These are phyloP conservation scores for Dillenia suffruticosa DNA, from an alignment of 164 flowering plant genomes.

Conservation along the genomic window DNA sequence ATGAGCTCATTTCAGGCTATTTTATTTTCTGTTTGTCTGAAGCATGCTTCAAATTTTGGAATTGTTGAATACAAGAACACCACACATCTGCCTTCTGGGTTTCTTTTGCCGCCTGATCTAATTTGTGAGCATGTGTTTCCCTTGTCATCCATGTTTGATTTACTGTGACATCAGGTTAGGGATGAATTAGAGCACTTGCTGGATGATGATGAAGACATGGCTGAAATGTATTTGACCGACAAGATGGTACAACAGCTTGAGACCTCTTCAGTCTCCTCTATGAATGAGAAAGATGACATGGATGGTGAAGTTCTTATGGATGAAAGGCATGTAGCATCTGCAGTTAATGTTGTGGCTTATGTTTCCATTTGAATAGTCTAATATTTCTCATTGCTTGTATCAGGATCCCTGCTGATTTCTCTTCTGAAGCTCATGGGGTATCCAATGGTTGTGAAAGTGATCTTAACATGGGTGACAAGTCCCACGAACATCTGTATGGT, in stretches of 20 bases:
- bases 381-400: neutral
- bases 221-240: conserved; percentile 87
- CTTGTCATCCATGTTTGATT: neutral
- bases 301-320: conserved; percentile 43
- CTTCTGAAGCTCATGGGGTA: conserved; percentile 35
- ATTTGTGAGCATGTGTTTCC: no score
- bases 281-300: conserved; percentile 42
- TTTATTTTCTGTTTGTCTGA: no score
- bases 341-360: neutral
- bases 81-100: no score
- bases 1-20: no score
- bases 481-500: conserved; percentile 34
- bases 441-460: conserved; percentile 35
- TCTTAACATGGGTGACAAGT: conserved; percentile 24
- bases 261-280: conserved; percentile 47
- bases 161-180: conserved; percentile 38
- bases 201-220: conserved; percentile 76
- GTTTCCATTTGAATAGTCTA: neutral
- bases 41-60: no score
- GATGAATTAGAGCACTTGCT: conserved; percentile 69
- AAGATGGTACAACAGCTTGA: conserved; percentile 61
- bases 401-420: conserved; percentile 49
- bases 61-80: no score
- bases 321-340: conserved; percentile 39
- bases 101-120: no score